phyloP scores from a whole-genome alignment of 371 early-diverging fungal genomes.

The Lichtheimia ornata region DNA sequence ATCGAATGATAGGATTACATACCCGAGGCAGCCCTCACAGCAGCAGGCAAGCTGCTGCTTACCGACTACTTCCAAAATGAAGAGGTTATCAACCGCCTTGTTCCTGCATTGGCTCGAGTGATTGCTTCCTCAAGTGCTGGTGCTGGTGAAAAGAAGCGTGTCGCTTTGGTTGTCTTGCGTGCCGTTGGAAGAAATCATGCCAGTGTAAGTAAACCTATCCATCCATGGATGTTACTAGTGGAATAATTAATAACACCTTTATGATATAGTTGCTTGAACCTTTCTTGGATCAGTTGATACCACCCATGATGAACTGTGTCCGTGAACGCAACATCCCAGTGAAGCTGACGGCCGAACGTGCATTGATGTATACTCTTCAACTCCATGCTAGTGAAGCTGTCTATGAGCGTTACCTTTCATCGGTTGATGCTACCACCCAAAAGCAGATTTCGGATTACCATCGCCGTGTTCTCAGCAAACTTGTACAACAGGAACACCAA shows the following conservation, averaged over 20 bases:
- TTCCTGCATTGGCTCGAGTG: constrained; percentile 32
- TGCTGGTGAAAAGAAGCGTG: constrained; percentile 41
- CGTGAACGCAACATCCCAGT: constrained; percentile 79
- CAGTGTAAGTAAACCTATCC: constrained; percentile 21
- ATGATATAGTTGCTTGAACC: constrained; percentile 37
- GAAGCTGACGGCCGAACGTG: constrained; percentile 82
- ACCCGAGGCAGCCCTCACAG: constrained; percentile 55
- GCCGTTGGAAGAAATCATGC: constrained; percentile 47
- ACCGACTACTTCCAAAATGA: constrained; percentile 44
- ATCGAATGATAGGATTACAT: constrained; percentile 20
- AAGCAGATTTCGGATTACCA: constrained; percentile 62
- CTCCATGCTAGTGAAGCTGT: constrained; percentile 46
- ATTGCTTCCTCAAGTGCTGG: constrained; percentile 30
- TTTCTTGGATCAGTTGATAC: constrained; percentile 55
- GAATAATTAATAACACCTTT: not conserved
- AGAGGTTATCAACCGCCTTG: constrained; percentile 28
- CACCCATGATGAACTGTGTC: constrained; percentile 69
- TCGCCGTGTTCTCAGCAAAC: constrained; percentile 60
- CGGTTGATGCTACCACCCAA: constrained; percentile 48
- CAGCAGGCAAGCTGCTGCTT: constrained; percentile 52
- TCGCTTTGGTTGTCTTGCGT: constrained; percentile 41
- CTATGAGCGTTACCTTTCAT: constrained; percentile 40
- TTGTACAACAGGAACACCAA: constrained; percentile 44
- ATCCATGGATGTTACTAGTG: not conserved
- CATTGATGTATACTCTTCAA: constrained; percentile 68